Percentiles rank a stretch among this genome's conserved stretches.
These are phyloP conservation scores for Symbiodinium pilosum DNA, from an alignment of 73 alveolate species.

Conservation along the genomic window DNA sequence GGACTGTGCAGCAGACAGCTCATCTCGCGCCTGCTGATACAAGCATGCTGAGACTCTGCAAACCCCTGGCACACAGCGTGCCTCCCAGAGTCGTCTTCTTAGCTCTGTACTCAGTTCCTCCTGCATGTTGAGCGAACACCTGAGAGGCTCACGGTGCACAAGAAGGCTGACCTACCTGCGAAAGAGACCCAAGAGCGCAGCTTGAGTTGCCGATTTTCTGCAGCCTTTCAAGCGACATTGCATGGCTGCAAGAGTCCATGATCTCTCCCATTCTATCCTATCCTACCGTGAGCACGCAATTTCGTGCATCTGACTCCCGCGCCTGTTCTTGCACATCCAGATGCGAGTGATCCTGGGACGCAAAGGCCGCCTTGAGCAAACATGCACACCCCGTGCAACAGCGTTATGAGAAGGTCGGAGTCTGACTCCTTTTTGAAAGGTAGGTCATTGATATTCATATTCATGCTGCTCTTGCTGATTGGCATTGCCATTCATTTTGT, in stretches of 20 bases:
- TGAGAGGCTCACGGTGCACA: background rate
- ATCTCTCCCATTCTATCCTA: too few species aligned
- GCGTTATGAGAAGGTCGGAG: too few species aligned
- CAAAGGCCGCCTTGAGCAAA: too few species aligned
- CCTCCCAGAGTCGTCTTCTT: conserved; percentile 61
- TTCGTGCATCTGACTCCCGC: background rate
- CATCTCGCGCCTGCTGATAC: background rate
- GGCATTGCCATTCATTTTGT: too few species aligned
- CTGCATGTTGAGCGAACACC: conserved; percentile 53
- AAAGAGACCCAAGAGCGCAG: background rate
- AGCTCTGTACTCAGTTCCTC: conserved; percentile 31
- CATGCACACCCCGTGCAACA: too few species aligned
- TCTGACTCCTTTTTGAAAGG: too few species aligned
- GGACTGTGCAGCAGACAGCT: background rate
- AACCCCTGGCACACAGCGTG: too few species aligned
- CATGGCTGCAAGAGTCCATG: too few species aligned
- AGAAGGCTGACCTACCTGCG: background rate
- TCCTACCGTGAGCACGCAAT: too few species aligned
- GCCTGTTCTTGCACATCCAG: background rate
- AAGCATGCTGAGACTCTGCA: background rate
- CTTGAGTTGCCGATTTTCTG: background rate
- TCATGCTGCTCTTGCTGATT: too few species aligned
- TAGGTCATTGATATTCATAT: too few species aligned
- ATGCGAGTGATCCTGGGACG: too few species aligned
- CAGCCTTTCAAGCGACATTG: background rate